Base-by-base conservation (phyloP, 1,284 basidiomycete genomes). In the Mrakiaceae sp. region DNA sequence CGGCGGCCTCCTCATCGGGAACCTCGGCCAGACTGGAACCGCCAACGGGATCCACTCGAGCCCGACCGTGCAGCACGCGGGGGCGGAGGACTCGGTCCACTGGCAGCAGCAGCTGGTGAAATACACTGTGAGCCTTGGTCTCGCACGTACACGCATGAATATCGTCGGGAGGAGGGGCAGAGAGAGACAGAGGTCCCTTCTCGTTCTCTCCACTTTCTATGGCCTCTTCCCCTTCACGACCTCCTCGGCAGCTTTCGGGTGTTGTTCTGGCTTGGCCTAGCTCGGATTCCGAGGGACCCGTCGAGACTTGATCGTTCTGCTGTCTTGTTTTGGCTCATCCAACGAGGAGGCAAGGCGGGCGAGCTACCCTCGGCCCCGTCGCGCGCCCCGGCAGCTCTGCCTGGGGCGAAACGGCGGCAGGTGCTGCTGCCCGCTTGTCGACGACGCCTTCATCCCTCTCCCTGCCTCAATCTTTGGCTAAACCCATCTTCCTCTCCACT, bases 31-130 rank as follows among this genome's bases (percentile, higher is more conserved):
- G 9, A 57, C 48, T 16, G 63, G 63, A 8, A 46, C 16, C 39
- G 16, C 49, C 48, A 62, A 62, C 51, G 57, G 64, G 6, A 43
- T 55, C 39, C 64, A 66, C 27, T 49, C 60, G 12, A 62, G 60
- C 42, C 64, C 64, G n/a, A 60, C 48, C 43, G 48, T 54, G 12
- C 67, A 64, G 49, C 54, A 56, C 10, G 64, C 60, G 8, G 57
- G 64, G n/a, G 55, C 58, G 14, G 67, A 67, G 50, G 63, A 64
- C 48, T 62, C 67, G 47, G 60, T 62, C 5, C 67, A 72, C 58
- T 78, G 77, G 77, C 76, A 78, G 67, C 75, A 77, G 67, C 77
- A 78, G 69, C 63, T 78, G 39, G 64, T 68, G 12, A 68, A 66
- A 58, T 57, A 58, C 53, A 58, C 58, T 8, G 67, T 67, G 61